Conservation (phyloP, 116 monocot genomes). For the Zostera marina region DNA sequence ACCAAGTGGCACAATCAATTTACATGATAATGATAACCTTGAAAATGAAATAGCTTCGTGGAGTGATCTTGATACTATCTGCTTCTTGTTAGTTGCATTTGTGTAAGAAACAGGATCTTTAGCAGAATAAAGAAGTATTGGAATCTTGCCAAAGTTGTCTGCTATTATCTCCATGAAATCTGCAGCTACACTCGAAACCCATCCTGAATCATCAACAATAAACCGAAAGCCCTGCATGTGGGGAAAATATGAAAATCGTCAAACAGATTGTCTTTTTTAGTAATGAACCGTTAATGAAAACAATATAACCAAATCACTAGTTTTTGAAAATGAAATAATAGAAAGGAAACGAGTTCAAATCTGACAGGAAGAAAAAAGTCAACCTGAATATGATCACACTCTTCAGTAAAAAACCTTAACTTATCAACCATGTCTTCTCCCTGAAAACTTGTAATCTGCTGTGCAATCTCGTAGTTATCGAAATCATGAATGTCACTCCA, state of each 20-base stretch:
- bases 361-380: constrained; percentile 2
- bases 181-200: constrained; percentile 72
- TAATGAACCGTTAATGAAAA: too few species aligned
- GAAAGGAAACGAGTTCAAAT: neutral
- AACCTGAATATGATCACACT: constrained; percentile 93
- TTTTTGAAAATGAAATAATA: neutral
- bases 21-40: constrained; percentile 45
- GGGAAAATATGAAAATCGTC: neutral
- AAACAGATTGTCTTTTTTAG: neutral
- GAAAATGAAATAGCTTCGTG: constrained; percentile 91
- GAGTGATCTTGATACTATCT: constrained; percentile 37
- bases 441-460: constrained; percentile 42
- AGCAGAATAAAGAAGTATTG: constrained; percentile 68
- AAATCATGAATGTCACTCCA: constrained; percentile 62
- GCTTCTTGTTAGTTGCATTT: constrained; percentile 16
- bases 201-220: constrained; percentile 80
- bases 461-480: constrained; percentile 63
- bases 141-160: constrained; percentile 72
- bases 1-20: constrained; percentile 71
- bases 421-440: constrained; percentile 74
- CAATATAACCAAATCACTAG: neutral
- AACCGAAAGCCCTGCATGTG: constrained; percentile 79
- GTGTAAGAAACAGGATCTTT: constrained; percentile 34
- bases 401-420: constrained; percentile 77
- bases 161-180: constrained; percentile 54